Conservation (phyloP, 2,329 filamentous ascomycete species). For the Capronia coronata region DNA sequence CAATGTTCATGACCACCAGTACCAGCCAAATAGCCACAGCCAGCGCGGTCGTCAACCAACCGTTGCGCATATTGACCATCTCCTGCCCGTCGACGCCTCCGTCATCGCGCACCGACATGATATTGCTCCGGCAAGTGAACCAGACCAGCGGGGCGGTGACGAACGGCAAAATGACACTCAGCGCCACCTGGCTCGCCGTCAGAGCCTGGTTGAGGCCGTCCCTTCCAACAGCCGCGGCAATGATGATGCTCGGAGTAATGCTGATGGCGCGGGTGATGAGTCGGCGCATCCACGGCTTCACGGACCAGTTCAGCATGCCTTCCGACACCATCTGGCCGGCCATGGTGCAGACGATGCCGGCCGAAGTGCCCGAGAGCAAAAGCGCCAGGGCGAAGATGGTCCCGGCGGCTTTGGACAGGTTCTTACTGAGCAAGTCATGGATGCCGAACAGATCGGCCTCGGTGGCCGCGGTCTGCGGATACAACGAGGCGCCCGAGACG, state of each 20-base stretch:
- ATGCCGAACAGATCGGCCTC: constrained; percentile 78
- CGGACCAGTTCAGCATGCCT: constrained; percentile 67
- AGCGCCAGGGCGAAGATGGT: constrained; percentile 79
- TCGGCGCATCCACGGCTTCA: constrained; percentile 71
- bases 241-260: constrained; percentile 75
- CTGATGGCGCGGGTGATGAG: constrained; percentile 72
- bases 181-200: constrained; percentile 68
- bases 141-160: constrained; percentile 77
- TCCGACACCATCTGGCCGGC: constrained; percentile 84
- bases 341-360: constrained; percentile 76
- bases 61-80: constrained; percentile 61
- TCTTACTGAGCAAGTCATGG: constrained; percentile 61
- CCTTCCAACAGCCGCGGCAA: constrained; percentile 70
- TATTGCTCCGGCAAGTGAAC: constrained; percentile 71
- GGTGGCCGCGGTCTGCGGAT: constrained; percentile 53
- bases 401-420: constrained; percentile 67
- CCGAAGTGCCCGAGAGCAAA: constrained; percentile 70
- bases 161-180: constrained; percentile 74
- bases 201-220: constrained; percentile 64
- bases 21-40: constrained; percentile 63
- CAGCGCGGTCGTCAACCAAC: constrained; percentile 56
- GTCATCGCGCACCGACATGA: constrained; percentile 60
- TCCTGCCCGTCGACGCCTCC: constrained; percentile 12
- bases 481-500: constrained; percentile 71
- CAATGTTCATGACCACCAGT: constrained; percentile 73